phyloP scores from a whole-genome alignment of 148 eudicot species.

The Agrostemma githago region DNA sequence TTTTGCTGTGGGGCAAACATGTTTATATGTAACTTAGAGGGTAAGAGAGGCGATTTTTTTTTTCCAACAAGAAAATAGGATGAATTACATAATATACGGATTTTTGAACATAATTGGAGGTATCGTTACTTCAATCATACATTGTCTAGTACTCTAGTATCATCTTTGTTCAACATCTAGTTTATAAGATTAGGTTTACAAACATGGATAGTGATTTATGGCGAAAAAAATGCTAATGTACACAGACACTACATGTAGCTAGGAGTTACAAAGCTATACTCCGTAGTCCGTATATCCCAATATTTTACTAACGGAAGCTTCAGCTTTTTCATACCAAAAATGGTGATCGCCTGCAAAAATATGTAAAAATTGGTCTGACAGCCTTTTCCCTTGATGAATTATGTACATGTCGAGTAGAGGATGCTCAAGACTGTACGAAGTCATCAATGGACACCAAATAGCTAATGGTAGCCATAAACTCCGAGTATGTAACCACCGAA shows the following conservation, averaged over 20 bases:
- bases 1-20: too few relatives aligned
- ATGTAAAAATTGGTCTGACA: neutral
- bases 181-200: neutral
- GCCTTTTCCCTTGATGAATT: conserved; percentile 5
- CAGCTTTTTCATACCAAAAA: neutral
- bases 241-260: conserved; percentile 11
- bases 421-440: neutral
- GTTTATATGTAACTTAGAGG: neutral
- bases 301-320: neutral
- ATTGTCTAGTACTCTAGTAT: too few relatives aligned
- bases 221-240: neutral
- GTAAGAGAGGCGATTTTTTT: neutral
- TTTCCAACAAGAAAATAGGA: neutral
- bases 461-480: neutral
- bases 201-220: neutral
- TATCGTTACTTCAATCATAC: too few relatives aligned
- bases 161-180: neutral
- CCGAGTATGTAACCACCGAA: conserved; percentile 3
- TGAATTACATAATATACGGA: too few relatives aligned
- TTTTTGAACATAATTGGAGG: too few relatives aligned
- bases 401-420: conserved; percentile 1
- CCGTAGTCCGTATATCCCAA: neutral
- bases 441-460: neutral
- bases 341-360: neutral
- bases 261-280: neutral